These are phyloP conservation scores for Clitoria ternatea DNA, from an alignment of 306 rosid genomes.

Conservation along the genomic window DNA sequence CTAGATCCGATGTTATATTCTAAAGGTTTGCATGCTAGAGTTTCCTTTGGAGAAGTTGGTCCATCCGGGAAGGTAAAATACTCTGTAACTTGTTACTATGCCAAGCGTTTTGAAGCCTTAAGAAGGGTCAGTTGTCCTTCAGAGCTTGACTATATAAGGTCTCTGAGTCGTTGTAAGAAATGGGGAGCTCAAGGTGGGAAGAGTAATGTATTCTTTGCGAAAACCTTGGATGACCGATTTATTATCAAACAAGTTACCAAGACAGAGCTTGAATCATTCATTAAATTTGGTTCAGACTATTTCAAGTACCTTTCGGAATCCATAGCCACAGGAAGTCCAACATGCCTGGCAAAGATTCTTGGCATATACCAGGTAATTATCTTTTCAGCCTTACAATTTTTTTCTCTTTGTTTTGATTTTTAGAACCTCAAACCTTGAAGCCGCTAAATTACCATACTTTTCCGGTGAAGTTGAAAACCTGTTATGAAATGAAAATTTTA, in stretches of 20 bases:
- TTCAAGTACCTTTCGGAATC: slow-evolving; percentile 85
- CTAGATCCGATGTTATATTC: slow-evolving; percentile 53
- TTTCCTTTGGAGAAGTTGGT: slow-evolving; percentile 80
- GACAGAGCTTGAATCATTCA: slow-evolving; percentile 91
- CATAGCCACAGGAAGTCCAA: slow-evolving; percentile 69
- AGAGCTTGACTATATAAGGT: slow-evolving; percentile 78
- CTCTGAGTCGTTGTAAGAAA: slow-evolving; percentile 90
- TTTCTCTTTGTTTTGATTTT: not conserved
- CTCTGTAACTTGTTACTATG: slow-evolving; percentile 72
- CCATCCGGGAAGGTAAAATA: slow-evolving; percentile 70
- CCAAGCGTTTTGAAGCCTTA: slow-evolving; percentile 80
- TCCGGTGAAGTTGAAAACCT: not conserved
- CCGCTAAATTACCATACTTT: slow-evolving; percentile 6
- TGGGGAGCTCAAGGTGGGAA: slow-evolving; percentile 99
- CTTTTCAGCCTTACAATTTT: not conserved
- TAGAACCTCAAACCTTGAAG: slow-evolving; percentile 12
- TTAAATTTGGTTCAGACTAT: slow-evolving; percentile 77
- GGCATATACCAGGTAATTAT: slow-evolving; percentile 92
- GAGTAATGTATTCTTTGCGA: slow-evolving; percentile 95
- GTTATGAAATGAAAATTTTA: slow-evolving; percentile 1
- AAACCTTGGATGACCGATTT: slow-evolving; percentile 90
- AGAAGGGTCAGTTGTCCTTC: slow-evolving; percentile 88
- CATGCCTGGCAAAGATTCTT: slow-evolving; percentile 92
- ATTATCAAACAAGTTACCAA: slow-evolving; percentile 88
- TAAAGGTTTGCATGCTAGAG: slow-evolving; percentile 76